Conservation (phyloP, 306 rosid species). For the Acmispon strigosus region DNA sequence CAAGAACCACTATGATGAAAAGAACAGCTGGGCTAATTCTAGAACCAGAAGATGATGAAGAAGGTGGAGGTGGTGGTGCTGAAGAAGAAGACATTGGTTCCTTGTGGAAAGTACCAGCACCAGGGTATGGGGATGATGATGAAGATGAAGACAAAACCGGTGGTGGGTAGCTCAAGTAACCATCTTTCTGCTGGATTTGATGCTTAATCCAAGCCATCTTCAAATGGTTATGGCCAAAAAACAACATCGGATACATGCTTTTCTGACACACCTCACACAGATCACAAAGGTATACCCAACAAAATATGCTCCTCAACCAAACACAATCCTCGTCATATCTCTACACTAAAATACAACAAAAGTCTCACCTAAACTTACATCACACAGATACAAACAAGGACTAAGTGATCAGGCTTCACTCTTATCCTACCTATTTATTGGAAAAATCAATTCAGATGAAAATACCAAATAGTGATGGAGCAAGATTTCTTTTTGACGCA, state of each 20-base stretch:
- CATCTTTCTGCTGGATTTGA: slow-evolving; percentile 65
- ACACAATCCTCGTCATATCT: slow-evolving; percentile 34
- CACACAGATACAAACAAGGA: slow-evolving; percentile 7
- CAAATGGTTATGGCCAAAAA: slow-evolving; percentile 55
- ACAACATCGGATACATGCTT: slow-evolving; percentile 31
- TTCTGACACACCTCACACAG: slow-evolving; percentile 42
- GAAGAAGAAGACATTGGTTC: slow-evolving; percentile 31
- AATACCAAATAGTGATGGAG: neutral
- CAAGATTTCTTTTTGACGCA: neutral
- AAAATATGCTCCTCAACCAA: slow-evolving; percentile 16
- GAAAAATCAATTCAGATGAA: slow-evolving; percentile 21
- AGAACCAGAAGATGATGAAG: slow-evolving; percentile 65
- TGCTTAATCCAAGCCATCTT: slow-evolving; percentile 69
- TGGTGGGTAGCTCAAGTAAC: slow-evolving; percentile 60
- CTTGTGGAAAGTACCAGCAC: slow-evolving; percentile 28
- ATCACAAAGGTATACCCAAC: slow-evolving; percentile 27
- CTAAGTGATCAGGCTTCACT: too few species aligned
- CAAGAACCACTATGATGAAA: slow-evolving; percentile 84
- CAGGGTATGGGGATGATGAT: slow-evolving; percentile 38
- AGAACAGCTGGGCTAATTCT: slow-evolving; percentile 94
- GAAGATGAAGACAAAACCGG: slow-evolving; percentile 41
- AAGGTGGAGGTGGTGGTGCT: slow-evolving; percentile 40
- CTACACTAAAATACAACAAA: slow-evolving; percentile 18
- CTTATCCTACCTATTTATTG: neutral
- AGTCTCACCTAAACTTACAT: slow-evolving; percentile 8